Evolutionary conservation across 306 rosid genomes (phyloP).

Genomic region (Crotalaria pallida): DNA sequence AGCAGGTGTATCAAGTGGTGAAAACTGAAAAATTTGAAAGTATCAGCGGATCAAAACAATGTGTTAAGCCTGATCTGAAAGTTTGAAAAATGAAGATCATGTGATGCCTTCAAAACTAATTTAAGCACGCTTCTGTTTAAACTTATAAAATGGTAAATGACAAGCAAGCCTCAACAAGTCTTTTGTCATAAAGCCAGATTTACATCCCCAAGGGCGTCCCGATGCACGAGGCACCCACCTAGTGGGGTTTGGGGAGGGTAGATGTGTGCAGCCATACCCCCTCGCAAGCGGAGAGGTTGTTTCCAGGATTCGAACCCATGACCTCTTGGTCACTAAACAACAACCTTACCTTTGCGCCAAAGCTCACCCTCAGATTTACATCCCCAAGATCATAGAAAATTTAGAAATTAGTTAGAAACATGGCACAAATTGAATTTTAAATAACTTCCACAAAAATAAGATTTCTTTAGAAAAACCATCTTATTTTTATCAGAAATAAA

Average conservation of each 20-base stretch:
- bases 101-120: not conserved
- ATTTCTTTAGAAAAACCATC: not conserved
- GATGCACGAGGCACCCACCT: too few species aligned
- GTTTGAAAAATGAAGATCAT: not conserved
- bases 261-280: too few species aligned
- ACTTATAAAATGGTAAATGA: not conserved
- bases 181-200: not conserved
- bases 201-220: not conserved
- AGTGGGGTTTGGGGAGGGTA: too few species aligned
- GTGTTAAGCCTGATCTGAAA: constrained; percentile 15
- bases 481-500: not conserved
- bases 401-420: not conserved
- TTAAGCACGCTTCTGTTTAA: not conserved
- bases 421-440: not conserved
- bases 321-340: too few species aligned
- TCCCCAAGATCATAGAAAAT: not conserved
- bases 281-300: too few species aligned
- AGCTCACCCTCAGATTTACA: too few species aligned
- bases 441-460: not conserved
- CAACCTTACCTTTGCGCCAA: too few species aligned
- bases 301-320: too few species aligned
- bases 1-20: constrained; percentile 72
- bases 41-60: constrained; percentile 25
- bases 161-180: not conserved
- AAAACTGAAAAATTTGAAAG: constrained; percentile 49